phyloP scores from a whole-genome alignment of 441 rosid genomes.

The Erysimum pusillum region DNA sequence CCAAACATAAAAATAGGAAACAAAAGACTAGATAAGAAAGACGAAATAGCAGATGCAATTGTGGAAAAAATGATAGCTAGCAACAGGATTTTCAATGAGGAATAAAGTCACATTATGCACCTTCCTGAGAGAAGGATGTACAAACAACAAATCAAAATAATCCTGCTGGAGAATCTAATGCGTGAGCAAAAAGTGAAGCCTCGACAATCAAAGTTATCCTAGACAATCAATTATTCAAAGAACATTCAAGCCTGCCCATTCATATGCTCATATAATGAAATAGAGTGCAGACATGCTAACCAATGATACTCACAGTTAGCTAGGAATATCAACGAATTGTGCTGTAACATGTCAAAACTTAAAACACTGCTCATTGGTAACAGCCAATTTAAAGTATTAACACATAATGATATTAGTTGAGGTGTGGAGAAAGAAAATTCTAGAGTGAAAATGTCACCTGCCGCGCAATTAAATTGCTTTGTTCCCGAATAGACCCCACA shows the following conservation, averaged over 20 bases:
- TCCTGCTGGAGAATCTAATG: conserved; percentile 13
- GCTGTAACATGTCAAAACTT: not conserved
- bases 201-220: conserved; percentile 10
- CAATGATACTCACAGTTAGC: not conserved
- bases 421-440: not conserved
- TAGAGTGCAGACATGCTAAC: conserved; percentile 2
- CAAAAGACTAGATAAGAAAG: conserved; percentile 6
- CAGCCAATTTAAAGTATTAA: conserved; percentile 5
- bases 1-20: conserved; percentile 12
- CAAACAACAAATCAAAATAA: not conserved
- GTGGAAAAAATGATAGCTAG: not conserved
- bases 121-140: conserved; percentile 9
- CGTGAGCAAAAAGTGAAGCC: conserved; percentile 1
- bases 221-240: not conserved
- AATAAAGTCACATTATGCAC: not conserved
- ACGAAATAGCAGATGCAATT: not conserved
- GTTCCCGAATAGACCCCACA: conserved; percentile 86
- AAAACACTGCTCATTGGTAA: conserved; percentile 10
- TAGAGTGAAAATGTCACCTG: conserved; percentile 61
- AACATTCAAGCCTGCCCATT: not conserved
- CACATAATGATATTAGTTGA: conserved; percentile 10
- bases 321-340: not conserved
- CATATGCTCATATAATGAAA: not conserved
- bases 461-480: conserved; percentile 78
- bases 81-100: not conserved